Conservation (phyloP, 2,329 filamentous ascomycete species). For the Alternaria gaisen region DNA sequence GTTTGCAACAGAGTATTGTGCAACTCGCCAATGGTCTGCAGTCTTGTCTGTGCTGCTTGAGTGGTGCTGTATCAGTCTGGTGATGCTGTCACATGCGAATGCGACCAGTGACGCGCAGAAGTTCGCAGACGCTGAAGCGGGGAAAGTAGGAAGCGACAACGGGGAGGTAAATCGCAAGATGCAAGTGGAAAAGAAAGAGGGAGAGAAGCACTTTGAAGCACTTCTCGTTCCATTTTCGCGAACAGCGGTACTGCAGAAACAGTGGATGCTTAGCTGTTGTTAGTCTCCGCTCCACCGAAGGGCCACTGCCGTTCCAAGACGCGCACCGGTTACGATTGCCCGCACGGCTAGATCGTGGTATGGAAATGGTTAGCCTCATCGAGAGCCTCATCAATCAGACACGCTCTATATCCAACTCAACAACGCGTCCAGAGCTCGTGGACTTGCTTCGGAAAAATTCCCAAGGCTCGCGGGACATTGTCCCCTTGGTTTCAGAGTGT, state of each 20-base stretch:
- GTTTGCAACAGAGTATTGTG: neutral
- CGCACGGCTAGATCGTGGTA: constrained; percentile 14
- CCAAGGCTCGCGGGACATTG: neutral
- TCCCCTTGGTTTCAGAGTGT: neutral
- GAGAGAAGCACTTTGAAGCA: constrained; percentile 4
- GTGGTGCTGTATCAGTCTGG: constrained; percentile 17
- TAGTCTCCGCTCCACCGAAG: constrained; percentile 32
- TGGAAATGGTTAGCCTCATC: constrained; percentile 14
- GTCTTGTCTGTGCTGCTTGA: constrained; percentile 5
- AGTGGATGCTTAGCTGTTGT: constrained; percentile 26
- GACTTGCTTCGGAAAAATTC: neutral
- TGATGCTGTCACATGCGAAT: constrained; percentile 44
- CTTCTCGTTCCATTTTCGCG: constrained; percentile 27
- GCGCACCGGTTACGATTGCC: constrained; percentile 19
- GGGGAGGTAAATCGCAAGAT: neutral
- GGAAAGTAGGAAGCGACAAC: constrained; percentile 7
- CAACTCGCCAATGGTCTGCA: constrained; percentile 2
- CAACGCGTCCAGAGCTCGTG: neutral
- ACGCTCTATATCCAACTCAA: constrained; percentile 1
- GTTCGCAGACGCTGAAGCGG: constrained; percentile 15
- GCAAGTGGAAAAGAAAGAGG: constrained; percentile 11
- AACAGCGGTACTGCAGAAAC: constrained; percentile 24
- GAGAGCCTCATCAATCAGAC: constrained; percentile 14
- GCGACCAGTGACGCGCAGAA: constrained; percentile 25
- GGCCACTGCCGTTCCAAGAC: constrained; percentile 10